Percentiles rank a stretch among this genome's conserved stretches.
Evolutionary conservation across 225 moss, liverwort and hornwort species (phyloP).

Genomic region (Marchantia paleacea): DNA sequence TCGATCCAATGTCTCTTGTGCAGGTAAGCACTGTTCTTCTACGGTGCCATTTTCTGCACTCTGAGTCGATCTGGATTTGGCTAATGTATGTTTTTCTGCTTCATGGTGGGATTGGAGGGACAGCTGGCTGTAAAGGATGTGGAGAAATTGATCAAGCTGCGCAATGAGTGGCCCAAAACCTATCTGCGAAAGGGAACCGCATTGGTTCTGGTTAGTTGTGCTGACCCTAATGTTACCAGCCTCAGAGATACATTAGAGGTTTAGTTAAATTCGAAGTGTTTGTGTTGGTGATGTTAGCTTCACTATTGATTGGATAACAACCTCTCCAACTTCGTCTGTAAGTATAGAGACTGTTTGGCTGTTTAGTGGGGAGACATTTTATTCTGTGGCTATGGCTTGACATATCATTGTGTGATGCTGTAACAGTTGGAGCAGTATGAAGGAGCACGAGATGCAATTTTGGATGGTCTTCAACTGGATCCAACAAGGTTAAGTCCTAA

Average conservation of each 20-base stretch:
- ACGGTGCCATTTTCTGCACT: not conserved
- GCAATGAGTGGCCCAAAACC: conserved; percentile 57
- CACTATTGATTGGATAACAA: too few species aligned
- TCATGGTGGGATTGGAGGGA: conserved; percentile 16
- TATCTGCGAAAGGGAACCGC: conserved; percentile 74
- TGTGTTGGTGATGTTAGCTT: not conserved
- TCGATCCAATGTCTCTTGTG: conserved; percentile 78
- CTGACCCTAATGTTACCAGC: not conserved
- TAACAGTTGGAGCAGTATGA: conserved; percentile 88
- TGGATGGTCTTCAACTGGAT: conserved; percentile 72
- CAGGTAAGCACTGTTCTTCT: conserved; percentile 48
- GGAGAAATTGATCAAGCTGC: conserved; percentile 73
- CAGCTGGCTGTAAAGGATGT: conserved; percentile 92
- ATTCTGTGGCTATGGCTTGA: not conserved
- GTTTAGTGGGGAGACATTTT: not conserved
- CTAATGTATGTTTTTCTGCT: not conserved
- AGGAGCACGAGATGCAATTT: conserved; percentile 56
- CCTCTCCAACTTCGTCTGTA: too few species aligned
- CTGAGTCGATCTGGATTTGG: not conserved
- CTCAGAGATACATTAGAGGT: too few species aligned
- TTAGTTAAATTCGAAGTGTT: not conserved
- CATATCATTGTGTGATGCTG: not conserved
- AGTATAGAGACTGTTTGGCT: not conserved
- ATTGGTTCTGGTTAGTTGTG: conserved; percentile 54
- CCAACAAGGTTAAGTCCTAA: conserved; percentile 54